Evolutionary conservation across 106 monocot genomes (phyloP).

Genomic region (Ottelia alismoides): DNA sequence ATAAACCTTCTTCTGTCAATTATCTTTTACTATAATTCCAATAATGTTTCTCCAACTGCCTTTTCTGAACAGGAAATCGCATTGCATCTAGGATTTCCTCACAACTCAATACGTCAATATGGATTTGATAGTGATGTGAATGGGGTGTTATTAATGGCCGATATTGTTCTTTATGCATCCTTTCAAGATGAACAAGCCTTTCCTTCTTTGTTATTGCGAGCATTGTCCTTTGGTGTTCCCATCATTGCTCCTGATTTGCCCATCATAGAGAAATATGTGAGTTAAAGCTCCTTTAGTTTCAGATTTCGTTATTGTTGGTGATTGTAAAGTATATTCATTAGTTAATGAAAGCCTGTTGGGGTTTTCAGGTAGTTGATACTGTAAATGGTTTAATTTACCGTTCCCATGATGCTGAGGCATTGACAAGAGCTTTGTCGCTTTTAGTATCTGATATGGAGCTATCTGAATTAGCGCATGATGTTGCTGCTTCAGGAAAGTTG

Average conservation of each 20-base stretch:
- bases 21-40: too few relatives aligned
- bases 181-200: conserved; percentile 70
- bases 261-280: conserved; percentile 69
- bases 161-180: conserved; percentile 70
- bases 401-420: conserved; percentile 31
- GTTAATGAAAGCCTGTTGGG: too few relatives aligned
- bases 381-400: conserved; percentile 53
- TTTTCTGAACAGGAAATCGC: conserved; percentile 49
- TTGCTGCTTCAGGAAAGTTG: conserved; percentile 34
- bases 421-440: conserved; percentile 40
- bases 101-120: conserved; percentile 45
- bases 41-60: too few relatives aligned
- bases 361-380: conserved; percentile 61
- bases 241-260: conserved; percentile 67
- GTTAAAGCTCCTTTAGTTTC: too few relatives aligned
- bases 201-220: conserved; percentile 65
- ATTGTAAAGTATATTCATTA: too few relatives aligned
- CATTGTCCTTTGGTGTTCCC: conserved; percentile 76
- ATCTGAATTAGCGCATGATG: conserved; percentile 26
- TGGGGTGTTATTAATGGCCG: conserved; percentile 40
- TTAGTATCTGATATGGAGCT: conserved; percentile 36
- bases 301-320: too few relatives aligned
- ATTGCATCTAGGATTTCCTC: conserved; percentile 43
- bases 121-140: conserved; percentile 56
- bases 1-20: too few relatives aligned